Conservation (phyloP, 345 rosid species). For the Erysimum cheiranthoides region DNA sequence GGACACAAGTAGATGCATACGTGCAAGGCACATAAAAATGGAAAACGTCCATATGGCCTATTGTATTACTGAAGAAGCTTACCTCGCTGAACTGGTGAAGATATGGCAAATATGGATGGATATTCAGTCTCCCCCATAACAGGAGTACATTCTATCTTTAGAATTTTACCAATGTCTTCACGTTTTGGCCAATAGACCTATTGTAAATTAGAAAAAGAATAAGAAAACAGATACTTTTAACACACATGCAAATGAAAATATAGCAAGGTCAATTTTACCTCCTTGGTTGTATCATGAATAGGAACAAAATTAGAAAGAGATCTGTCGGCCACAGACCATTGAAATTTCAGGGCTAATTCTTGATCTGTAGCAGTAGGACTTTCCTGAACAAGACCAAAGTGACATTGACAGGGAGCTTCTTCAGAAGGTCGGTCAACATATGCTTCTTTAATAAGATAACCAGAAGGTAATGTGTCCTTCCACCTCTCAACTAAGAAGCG, state of each 20-base stretch:
- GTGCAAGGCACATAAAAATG: not conserved
- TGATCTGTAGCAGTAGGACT: constrained; percentile 56
- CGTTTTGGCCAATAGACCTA: constrained; percentile 95
- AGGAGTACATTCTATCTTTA: constrained; percentile 83
- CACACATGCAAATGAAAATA: constrained; percentile 22
- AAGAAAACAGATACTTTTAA: constrained; percentile 19
- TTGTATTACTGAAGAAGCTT: constrained; percentile 33
- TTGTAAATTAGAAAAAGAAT: constrained; percentile 1
- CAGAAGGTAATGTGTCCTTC: constrained; percentile 77
- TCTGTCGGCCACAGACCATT: constrained; percentile 86
- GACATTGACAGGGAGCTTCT: constrained; percentile 88
- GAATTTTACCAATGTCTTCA: constrained; percentile 76
- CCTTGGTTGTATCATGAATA: constrained; percentile 72
- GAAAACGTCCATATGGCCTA: constrained; percentile 29
- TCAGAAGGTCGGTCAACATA: constrained; percentile 87
- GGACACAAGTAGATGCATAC: constrained; percentile 11
- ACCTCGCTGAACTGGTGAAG: constrained; percentile 87
- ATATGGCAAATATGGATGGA: constrained; percentile 80
- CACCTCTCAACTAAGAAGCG: constrained; percentile 82
- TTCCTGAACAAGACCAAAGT: constrained; percentile 70
- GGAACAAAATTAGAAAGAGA: constrained; percentile 74
- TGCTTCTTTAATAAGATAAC: constrained; percentile 80
- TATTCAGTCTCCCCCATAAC: constrained; percentile 70
- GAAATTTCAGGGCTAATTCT: constrained; percentile 69
- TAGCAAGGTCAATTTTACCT: constrained; percentile 57